Evolutionary conservation across 139 green algal genomes (phyloP), one percentile per base, ranked within the genome.

Genomic region (Coelastrella sp.): DNA sequence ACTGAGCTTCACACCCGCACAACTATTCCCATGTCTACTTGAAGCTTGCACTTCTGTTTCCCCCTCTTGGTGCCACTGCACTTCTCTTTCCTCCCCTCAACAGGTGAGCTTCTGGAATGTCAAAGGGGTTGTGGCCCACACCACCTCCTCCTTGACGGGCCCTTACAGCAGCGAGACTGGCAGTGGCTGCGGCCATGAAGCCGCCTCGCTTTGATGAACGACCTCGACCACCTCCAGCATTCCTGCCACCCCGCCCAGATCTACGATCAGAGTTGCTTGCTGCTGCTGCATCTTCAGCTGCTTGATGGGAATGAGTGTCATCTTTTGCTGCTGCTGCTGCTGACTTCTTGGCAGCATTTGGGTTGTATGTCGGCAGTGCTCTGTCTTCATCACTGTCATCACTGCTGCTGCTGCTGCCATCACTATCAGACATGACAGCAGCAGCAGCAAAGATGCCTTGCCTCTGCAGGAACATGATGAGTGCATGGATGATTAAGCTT

Each of bases 1-100:
- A 66, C 57, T 1, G 2, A 15, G 21, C 1, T 6, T n/a, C 57
- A 66, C 2, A 1, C 0, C 57, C 13, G 21, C 57, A 30, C 57
- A 66, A 15, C 13, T 7, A 8, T 30, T 66, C 5, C 21, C 57
- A 53, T 57, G 23, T 8, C 38, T 77, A 88, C 68, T 89, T 91
- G 73, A 89, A 92, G 8, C 59, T 90, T 37, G 69, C 79, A 32
- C 25, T 89, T 7, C 67, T 71, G 83, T 92, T 92, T 32, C 89
- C 89, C 0, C 78, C 87, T 4, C 89, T 74, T 5, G 89, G 89
- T 81, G 87, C 85, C 2, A 84, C 80, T 4, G 89, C 40, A 23
- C 45, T 85, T n/a, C 86, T 84, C 86, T 89, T 92, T 64, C 89
- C 89, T 19, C 80, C 89, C 79, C 87, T 89, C 43, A 89, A 84